Evolutionary conservation across 805 yeast species (phyloP), one percentile per base, ranked within the genome.

Genomic region (Torulaspora franciscae): DNA sequence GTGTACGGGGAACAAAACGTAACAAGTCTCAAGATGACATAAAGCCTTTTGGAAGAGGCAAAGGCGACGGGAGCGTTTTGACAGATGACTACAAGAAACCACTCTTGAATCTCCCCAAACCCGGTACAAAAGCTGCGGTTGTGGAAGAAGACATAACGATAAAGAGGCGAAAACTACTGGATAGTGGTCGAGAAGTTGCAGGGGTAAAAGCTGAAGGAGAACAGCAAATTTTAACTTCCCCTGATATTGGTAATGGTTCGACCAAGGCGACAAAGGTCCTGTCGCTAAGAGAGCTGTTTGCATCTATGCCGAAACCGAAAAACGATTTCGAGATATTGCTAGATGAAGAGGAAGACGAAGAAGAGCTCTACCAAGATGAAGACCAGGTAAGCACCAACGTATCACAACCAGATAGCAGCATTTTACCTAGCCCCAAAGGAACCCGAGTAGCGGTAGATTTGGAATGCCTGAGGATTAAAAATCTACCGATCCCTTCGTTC

Each of bases 291-390:
- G 48, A 52, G 2, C 52, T 62, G 35, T 65, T 73, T 30, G 58
- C 59, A 1, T 37, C 48, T 1, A 51, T 73, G 15, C 75, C 78
- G 1, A 44, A 54, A n/a, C 75, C 78, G 0, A 65, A 64, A 47
- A 74, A 76, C 48, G 77, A 75, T 40, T 75, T 71, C 49, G 78
- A 75, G 45, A 59, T 75, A 7, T 52, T 61, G 1, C 48, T 63
- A 3, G 64, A 62, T 23, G 70, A 65, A 4, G 70, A 65, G 3
- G 65, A 57, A 10, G 56, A 45, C 3, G 42, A 43, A 13, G 39
- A 19, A 19, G 40, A 26, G 23, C 41, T 8, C 3, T 15, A 17
- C 23, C 14, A 2, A 2, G 6, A 10, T 4, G 19, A 15, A 14
- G 22, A 6, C 9, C 38, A 33, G 15, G 10, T 14, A 15, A 14